These are phyloP conservation scores for Fusarium falciforme DNA, from an alignment of 2,329 filamentous ascomycete species.

Conservation along the genomic window DNA sequence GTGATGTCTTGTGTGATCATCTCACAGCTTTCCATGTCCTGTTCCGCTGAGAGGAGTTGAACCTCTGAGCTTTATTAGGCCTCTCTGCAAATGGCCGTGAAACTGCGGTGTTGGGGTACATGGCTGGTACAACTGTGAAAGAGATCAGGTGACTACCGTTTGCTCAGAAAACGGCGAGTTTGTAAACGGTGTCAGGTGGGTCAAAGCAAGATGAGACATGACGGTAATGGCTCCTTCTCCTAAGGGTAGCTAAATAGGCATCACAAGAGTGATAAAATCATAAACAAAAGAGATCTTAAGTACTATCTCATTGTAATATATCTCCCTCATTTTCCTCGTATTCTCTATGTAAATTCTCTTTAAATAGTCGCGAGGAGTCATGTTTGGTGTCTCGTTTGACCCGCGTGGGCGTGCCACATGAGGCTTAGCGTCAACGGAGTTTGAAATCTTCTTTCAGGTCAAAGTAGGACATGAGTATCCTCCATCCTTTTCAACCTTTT, in stretches of 20 bases:
- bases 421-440: conserved; percentile 14
- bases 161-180: neutral
- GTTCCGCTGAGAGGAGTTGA: neutral
- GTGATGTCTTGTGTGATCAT: neutral
- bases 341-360: neutral
- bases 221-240: neutral
- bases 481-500: conserved; percentile 9
- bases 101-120: neutral
- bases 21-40: neutral
- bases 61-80: neutral
- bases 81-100: too few species aligned
- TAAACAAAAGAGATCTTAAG: neutral
- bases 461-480: conserved; percentile 29
- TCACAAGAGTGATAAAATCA: neutral
- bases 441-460: conserved; percentile 35
- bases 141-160: neutral
- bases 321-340: neutral
- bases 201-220: neutral
- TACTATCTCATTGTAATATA: neutral
- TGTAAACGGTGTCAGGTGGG: conserved; percentile 8
- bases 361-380: neutral
- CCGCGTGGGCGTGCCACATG: neutral
- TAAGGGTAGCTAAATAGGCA: neutral
- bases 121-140: neutral
- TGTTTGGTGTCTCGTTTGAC: neutral